Base-by-base conservation (phyloP, 2,329 filamentous ascomycete species). In the Fusarium luffae region DNA sequence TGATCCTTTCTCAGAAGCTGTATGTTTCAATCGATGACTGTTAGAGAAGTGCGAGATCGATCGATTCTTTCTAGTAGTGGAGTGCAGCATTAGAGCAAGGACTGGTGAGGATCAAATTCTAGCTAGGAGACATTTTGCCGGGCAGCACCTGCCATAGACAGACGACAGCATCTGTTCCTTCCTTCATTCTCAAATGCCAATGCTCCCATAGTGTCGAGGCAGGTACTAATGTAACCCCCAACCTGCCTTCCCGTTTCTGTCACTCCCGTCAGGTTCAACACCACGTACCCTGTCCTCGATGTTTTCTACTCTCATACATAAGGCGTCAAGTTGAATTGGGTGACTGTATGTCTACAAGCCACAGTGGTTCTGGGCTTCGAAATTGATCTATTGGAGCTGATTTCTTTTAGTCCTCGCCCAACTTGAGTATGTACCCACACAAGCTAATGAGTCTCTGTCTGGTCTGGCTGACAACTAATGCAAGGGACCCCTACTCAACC, bases 261-360 rank as follows among this genome's bases (percentile, higher is more conserved):
- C 68, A 55, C 59, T 55, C 28, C 28, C 28, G 28, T 28, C 54
- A 62, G 32, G 55, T 61, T 70, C 72, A 74, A 70, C 63, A 71
- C 70, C 72, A 74, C 72, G 72, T 74, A 70, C 70, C 59, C 61
- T 59, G 48, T 32, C 54, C 49, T 19, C 25, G 18, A 23, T 41
- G 6, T 18, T 18, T 41, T 19, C 23, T 23, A 10, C 28, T 16
- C 41, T 5, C 21, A 23, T 21, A 43, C 41, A 43, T 16, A 16
- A 43, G 16, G 8, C 41, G 41, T 43, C 19, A 21, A 43, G 41
- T 14, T 59, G 54, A 59, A 59, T 59, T 65, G 9, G 34, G 5
- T 37, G 40, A 44, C 47, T 54, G 59, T 43, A 69, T 50, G 43
- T 23, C 50, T 59, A 40, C 30, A 68, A 70, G 68, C 68, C 67